Percentiles rank a stretch among this genome's conserved stretches.
These are phyloP conservation scores for Capronia epimyces DNA, from an alignment of 2,329 filamentous ascomycete genomes.

Conservation along the genomic window DNA sequence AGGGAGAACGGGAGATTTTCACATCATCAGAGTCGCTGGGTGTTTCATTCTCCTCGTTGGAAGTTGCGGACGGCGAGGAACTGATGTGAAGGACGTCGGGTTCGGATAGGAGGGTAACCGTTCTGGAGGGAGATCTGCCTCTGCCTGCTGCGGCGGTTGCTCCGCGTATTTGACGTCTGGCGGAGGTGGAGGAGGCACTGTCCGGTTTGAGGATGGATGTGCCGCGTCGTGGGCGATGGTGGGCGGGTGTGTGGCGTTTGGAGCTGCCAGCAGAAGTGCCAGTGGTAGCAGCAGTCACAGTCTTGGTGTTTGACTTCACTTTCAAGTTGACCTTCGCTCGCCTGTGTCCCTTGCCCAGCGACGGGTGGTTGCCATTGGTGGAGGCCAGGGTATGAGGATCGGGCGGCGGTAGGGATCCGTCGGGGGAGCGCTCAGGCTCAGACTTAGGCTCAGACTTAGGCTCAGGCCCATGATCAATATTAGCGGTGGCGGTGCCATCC, in stretches of 20 bases:
- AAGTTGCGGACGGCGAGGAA: background rate
- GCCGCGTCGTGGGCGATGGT: conserved; percentile 8
- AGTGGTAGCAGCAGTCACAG: background rate
- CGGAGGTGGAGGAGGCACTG: background rate
- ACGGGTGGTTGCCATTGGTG: conserved; percentile 3
- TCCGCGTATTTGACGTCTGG: background rate
- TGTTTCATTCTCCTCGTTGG: conserved; percentile 19
- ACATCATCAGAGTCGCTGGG: background rate
- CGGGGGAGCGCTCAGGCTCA: background rate
- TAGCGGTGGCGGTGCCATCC: background rate
- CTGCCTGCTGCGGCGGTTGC: background rate
- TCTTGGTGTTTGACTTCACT: background rate
- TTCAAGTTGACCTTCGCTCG: background rate
- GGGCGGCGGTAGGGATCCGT: background rate
- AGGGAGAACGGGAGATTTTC: background rate
- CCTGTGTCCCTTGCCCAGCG: background rate
- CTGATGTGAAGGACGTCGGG: conserved; percentile 4
- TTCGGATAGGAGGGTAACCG: conserved; percentile 8
- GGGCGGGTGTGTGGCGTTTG: conserved; percentile 8
- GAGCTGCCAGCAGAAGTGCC: too few species aligned
- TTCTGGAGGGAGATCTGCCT: conserved; percentile 1
- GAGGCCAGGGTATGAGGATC: background rate
- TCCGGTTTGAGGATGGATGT: conserved; percentile 13
- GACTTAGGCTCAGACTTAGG: too few species aligned
- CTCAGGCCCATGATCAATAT: too few species aligned